Evolutionary conservation across 768 basidiomycete genomes (phyloP), one percentile per base, ranked within the genome.

Genomic region (Leucogyrophana mollusca): DNA sequence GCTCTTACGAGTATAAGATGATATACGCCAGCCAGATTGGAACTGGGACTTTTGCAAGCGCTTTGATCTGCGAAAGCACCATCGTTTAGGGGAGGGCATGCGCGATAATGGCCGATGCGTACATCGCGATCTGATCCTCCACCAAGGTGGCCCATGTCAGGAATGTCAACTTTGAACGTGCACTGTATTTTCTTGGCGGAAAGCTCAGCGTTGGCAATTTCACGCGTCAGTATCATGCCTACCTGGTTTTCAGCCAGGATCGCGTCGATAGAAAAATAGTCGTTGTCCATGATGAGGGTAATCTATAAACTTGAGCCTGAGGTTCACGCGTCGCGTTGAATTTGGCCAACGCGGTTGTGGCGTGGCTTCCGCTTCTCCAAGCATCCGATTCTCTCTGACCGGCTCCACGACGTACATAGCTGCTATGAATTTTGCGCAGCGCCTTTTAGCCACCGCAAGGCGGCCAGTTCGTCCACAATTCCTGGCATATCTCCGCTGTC

Each of bases 231-330:
- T n/a, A 30, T 9, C 7, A 43, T 37, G 50, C 64, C 32, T 54
- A 83, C 90, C 75, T 93, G 91, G 60, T 94, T 94, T 59, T 93
- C 91, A 13, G 92, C 88, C 20, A 95, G 78, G 55, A 97, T 95
- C 4, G 90, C 80, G 47, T 94, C 90, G 44, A 95, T 79, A 0
- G 90, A 93, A 65, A 89, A 95, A 65, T 97, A 97, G 63, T 94
- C 91, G 58, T 85, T 75, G 49, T 94, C 90, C 92, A 94, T 94
- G 53, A 46, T 36, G 11, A 18, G 4, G 39, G 41, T 25, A 37
- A 27, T 47, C 30, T 41, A 18, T 18, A 43, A 40, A 18, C 34
- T n/a, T n/a, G n/a, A n/a, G n/a, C n/a, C n/a, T n/a, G 25, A n/a
- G 16, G 17, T 16, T 11, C 22, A 39, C 41, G 35, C 34, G 40